Percentiles rank a stretch among this genome's conserved stretches.
phyloP scores from a whole-genome alignment of 176 grass and related monocot genomes.

The Elymus sibiricus region DNA sequence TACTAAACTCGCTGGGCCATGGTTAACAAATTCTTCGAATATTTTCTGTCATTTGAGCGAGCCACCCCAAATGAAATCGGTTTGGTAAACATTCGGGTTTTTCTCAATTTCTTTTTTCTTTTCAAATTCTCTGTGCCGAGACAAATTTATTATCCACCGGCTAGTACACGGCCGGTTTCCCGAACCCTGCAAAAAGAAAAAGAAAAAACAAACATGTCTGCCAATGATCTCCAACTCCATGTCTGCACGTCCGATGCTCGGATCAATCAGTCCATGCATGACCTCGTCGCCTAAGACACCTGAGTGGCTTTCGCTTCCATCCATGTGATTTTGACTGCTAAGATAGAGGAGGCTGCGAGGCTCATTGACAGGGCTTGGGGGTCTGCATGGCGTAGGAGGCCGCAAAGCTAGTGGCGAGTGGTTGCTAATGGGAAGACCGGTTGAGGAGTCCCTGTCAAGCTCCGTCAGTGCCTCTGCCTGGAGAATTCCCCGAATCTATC shows the following conservation, averaged over 20 bases:
- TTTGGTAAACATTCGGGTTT: neutral
- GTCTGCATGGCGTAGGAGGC: constrained; percentile 45
- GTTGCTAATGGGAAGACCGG: constrained; percentile 35
- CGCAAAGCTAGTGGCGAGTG: constrained; percentile 16
- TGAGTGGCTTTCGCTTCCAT: constrained; percentile 25
- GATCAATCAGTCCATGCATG: constrained; percentile 3
- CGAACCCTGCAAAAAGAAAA: no score
- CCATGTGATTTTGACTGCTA: constrained; percentile 17
- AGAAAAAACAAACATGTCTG: no score
- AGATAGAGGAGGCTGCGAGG: neutral
- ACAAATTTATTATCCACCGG: neutral
- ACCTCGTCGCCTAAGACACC: neutral
- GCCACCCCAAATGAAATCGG: neutral
- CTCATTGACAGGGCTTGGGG: neutral
- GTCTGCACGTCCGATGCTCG: neutral
- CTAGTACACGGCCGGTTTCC: no score
- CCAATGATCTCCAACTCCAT: neutral
- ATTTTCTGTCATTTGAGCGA: neutral
- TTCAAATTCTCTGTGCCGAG: no score
- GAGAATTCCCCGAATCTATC: neutral
- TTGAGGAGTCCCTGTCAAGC: neutral
- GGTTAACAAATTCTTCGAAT: no score
- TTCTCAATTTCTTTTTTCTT: neutral
- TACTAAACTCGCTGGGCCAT: neutral
- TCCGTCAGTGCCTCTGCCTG: neutral